Percentiles rank a stretch among this genome's conserved stretches.
phyloP scores from a whole-genome alignment of 2,329 filamentous ascomycete genomes.

The Tolypocladium amazonense region DNA sequence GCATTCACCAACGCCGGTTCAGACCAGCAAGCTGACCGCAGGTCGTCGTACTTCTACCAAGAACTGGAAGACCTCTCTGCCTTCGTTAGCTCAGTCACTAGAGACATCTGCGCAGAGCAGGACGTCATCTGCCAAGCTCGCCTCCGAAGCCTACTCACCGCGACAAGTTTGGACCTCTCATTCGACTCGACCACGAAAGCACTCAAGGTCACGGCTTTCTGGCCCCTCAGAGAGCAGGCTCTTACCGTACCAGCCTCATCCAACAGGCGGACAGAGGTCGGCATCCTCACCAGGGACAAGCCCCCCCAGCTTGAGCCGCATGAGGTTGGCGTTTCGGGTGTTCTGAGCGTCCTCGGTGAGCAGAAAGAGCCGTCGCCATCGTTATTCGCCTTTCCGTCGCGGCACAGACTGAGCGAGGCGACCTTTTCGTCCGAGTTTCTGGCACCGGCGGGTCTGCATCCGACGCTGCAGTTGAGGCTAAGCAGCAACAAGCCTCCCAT shows the following conservation, averaged over 20 bases:
- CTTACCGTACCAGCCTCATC: conserved; percentile 29
- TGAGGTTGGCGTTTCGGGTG: conserved; percentile 69
- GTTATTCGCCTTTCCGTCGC: conserved; percentile 73
- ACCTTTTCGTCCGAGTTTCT: conserved; percentile 55
- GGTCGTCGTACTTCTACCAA: conserved; percentile 62
- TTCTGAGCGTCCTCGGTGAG: conserved; percentile 69
- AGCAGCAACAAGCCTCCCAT: conserved; percentile 38
- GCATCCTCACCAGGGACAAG: conserved; percentile 59
- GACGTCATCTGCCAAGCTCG: conserved; percentile 39
- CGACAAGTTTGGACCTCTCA: conserved; percentile 64
- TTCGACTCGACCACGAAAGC: conserved; percentile 59
- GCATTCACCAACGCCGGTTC: conserved; percentile 47
- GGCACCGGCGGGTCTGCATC: conserved; percentile 73
- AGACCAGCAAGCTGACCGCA: conserved; percentile 24
- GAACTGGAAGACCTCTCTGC: conserved; percentile 44
- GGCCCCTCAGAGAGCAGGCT: conserved; percentile 35
- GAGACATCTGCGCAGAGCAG: conserved; percentile 37
- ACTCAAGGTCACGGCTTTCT: conserved; percentile 55
- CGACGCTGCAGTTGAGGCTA: conserved; percentile 61
- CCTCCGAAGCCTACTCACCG: conserved; percentile 33
- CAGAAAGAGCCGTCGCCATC: conserved; percentile 62
- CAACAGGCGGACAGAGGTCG: conserved; percentile 62
- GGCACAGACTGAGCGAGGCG: conserved; percentile 52
- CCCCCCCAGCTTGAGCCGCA: conserved; percentile 51
- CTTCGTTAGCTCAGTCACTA: conserved; percentile 42